Base-by-base conservation (phyloP, 805 yeast genomes). In the Suhomyces emberorum region DNA sequence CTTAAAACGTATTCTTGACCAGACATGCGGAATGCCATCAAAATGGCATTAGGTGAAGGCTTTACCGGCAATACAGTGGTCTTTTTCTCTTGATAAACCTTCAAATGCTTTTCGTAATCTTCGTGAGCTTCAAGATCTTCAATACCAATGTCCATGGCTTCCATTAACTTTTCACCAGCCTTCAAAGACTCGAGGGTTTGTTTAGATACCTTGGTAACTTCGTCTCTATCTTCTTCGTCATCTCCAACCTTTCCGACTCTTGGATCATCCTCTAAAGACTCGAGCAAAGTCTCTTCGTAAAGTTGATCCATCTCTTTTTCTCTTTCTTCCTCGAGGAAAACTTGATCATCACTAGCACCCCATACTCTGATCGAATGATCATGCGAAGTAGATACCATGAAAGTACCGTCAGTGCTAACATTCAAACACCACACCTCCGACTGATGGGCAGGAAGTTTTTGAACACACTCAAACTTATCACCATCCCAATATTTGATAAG, bases 401-500 rank as follows among this genome's bases (percentile, higher is more conserved):
- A 79, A 15, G 74, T 64, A 2, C 95, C 96, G 47, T 74, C 77
- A 17, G 63, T 61, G 41, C 95, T 79, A 12, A 91, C 74, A n/a
- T 89, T 83, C 32, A 93, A 57, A 26, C 88, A 76, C 98, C 98
- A 93, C 16, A 93, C 95, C 63, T 93, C 98, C 39, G 88, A 76
- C 41, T 88, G 95, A 58, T 93, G 98, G 7, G 78, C 75, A 4
- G 78, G 73, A 21, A 93, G 69, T 51, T 83, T 86, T 61, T 93
- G 98, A 43, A 93, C 79, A 59, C 91, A 85, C 50, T 87, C 96
- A 59, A 93, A 93, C 61, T 93, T 93, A 51, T 86, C 95, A 47
- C 98, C 99, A 60, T 93, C 99, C 99, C 99, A 93, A 61, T 88
- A 88, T 61, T 93, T 93, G 38, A 93, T 76, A 41, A 83, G 62